These are phyloP conservation scores for Medicago arabica DNA, from an alignment of 306 rosid species.

Conservation along the genomic window DNA sequence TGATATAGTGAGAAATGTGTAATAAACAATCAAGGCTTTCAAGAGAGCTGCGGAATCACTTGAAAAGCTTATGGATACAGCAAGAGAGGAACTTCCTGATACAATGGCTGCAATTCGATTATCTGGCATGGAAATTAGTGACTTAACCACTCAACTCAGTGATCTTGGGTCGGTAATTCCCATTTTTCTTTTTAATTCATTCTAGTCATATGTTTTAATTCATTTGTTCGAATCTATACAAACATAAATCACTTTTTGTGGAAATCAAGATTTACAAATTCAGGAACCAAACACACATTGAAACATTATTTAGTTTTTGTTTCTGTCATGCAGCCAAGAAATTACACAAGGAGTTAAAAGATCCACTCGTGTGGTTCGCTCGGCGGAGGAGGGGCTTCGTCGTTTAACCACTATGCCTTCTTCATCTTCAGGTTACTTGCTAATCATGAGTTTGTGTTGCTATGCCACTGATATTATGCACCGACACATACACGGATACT, in stretches of 20 bases:
- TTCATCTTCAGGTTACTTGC: slow-evolving; percentile 63
- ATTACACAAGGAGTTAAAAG: slow-evolving; percentile 85
- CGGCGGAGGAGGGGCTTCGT: slow-evolving; percentile 77
- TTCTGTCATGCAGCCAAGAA: slow-evolving; percentile 68
- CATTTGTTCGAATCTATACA: too few species aligned
- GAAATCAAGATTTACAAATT: too few species aligned
- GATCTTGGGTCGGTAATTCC: slow-evolving; percentile 67
- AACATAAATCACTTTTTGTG: too few species aligned
- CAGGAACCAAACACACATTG: too few species aligned
- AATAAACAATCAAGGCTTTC: slow-evolving; percentile 65
- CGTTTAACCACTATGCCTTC: slow-evolving; percentile 62
- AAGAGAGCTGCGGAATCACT: slow-evolving; percentile 87
- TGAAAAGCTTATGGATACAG: slow-evolving; percentile 85
- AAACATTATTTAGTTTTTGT: slow-evolving; percentile 1
- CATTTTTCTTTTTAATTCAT: neutral
- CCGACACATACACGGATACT: too few species aligned
- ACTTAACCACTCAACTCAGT: slow-evolving; percentile 84
- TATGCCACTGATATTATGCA: too few species aligned
- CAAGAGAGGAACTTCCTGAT: slow-evolving; percentile 90
- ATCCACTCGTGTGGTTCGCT: slow-evolving; percentile 75
- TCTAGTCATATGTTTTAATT: too few species aligned
- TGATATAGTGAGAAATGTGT: slow-evolving; percentile 22
- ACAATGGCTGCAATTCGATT: slow-evolving; percentile 89
- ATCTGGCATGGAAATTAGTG: slow-evolving; percentile 97
- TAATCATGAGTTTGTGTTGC: neutral